Base-by-base conservation (phyloP, 148 eudicot genomes). In the Limonium bicolor region DNA sequence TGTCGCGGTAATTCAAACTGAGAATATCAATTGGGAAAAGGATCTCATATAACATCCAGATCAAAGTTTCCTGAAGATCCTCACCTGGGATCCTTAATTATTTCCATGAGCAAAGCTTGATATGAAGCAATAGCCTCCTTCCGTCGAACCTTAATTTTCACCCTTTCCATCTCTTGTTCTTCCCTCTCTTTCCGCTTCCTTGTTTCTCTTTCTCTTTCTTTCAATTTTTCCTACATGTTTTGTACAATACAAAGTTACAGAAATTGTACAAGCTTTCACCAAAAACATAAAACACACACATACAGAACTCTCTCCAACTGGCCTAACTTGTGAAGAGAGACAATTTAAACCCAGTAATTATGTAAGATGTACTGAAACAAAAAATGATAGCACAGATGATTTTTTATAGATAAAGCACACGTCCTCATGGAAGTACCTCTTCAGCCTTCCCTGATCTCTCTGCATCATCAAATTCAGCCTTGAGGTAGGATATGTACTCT, bases 81-180 rank as follows among this genome's bases (percentile, higher is more conserved):
- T n/a, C n/a, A n/a, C 80, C 69, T 70, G 27, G 82, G 82, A 64
- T 78, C 93, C 65, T 81, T 90, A 49, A 90, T 85, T 64, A 60
- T 78, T 64, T 90, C 99, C 37, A 90, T 94, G 46, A 90, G 70
- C 62, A 90, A 65, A 36, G 99, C 99, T 65, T 90, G 95, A 76
- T 77, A 90, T 31, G 94, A 78, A 48, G 86, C 74, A 39, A 81
- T 69, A 25, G 88, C 95, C 61, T 80, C 99, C 67, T 85, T 90
- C 63, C 94, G 66, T 24, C 74, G 83, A 68, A 93, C 87, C 75
- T 90, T 90, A 37, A 59, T 49, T 32, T 80, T 72, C 45, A 90
- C 78, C 64, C 99, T 78, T 68, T 90, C 99, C 69, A 90, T 77
- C 64, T 90, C 99, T 60, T 78, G 95, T 67, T 85, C 99, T 58